These are phyloP conservation scores for Phyllosticta citriasiana DNA, from an alignment of 2,329 filamentous ascomycete species.

Conservation along the genomic window DNA sequence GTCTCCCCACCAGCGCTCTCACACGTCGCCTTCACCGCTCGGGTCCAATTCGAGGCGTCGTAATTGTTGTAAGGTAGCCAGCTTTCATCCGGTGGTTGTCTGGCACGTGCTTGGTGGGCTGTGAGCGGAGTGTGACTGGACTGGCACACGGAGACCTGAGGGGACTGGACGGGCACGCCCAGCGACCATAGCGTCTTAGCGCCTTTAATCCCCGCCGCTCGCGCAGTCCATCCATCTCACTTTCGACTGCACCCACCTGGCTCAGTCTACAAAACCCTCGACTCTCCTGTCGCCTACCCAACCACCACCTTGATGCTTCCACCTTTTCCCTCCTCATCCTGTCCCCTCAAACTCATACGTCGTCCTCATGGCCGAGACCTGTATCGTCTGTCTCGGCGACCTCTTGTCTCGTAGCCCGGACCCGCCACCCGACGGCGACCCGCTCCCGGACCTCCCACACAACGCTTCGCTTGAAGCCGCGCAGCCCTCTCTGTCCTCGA, in stretches of 20 bases:
- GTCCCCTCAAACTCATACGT: neutral
- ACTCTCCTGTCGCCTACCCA: neutral
- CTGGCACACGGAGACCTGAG: neutral
- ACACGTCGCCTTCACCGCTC: too few relatives aligned
- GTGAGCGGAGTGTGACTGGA: neutral
- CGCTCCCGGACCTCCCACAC: constrained; percentile 2
- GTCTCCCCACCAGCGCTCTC: neutral
- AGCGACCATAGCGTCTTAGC: neutral
- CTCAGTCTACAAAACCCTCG: constrained; percentile 3
- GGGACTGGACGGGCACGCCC: neutral
- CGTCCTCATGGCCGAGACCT: constrained; percentile 51
- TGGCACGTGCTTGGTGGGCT: neutral
- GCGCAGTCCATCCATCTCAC: constrained; percentile 8
- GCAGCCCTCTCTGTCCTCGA: constrained; percentile 5
- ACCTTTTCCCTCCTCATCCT: constrained; percentile 8
- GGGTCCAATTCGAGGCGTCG: neutral
- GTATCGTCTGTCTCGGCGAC: constrained; percentile 64
- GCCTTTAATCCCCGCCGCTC: constrained; percentile 9
- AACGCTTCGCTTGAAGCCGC: constrained; percentile 10
- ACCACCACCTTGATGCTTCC: constrained; percentile 4
- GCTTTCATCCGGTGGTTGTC: neutral
- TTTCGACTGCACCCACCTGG: constrained; percentile 13
- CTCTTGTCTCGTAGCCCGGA: constrained; percentile 39
- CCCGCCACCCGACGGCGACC: constrained; percentile 29
- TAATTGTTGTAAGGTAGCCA: neutral